A percentile compares a stretch with the other conserved stretches of the same genome.
phyloP scores from a whole-genome alignment of 495 filamentous ascomycete species.

The Amphirosellinia nigrospora region DNA sequence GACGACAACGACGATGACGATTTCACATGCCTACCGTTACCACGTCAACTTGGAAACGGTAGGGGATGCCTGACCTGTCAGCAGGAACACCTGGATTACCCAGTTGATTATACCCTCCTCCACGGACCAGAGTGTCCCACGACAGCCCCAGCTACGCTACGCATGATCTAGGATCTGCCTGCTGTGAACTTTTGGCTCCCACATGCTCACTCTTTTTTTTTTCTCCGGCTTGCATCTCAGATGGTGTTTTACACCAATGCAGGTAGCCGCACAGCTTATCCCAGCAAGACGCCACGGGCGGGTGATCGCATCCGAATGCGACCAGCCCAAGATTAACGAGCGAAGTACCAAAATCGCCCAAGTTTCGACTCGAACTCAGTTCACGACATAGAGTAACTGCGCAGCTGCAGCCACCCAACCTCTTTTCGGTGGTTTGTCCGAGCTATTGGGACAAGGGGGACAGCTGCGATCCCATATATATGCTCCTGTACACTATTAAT shows the following conservation, averaged over 20 bases:
- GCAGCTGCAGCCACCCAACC: conserved; percentile 13
- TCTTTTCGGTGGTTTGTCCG: conserved; percentile 5
- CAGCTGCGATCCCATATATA: conserved; percentile 8
- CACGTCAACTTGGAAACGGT: not conserved
- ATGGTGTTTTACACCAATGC: conserved; percentile 29
- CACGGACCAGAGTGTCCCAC: conserved; percentile 8
- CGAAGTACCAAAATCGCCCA: not conserved
- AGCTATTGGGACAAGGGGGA: conserved; percentile 5
- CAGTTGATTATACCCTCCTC: not conserved
- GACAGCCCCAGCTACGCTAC: conserved; percentile 3
- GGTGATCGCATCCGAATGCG: conserved; percentile 25
- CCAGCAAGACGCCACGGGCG: conserved; percentile 30
- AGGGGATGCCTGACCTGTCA: conserved; percentile 10
- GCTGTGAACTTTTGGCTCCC: conserved; percentile 16
- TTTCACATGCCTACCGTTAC: conserved; percentile 1
- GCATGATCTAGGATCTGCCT: conserved; percentile 5
- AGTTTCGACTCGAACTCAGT: not conserved
- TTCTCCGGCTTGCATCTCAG: conserved; percentile 26
- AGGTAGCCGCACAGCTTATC: conserved; percentile 37
- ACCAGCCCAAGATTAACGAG: conserved; percentile 24
- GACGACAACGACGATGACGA: no score
- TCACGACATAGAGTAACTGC: not conserved
- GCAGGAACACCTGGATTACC: conserved; percentile 14
- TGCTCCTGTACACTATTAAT: not conserved
- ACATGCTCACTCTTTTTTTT: conserved; percentile 5